These are phyloP conservation scores for Botrytis paeoniae DNA, from an alignment of 2,329 filamentous ascomycete species.

Conservation along the genomic window DNA sequence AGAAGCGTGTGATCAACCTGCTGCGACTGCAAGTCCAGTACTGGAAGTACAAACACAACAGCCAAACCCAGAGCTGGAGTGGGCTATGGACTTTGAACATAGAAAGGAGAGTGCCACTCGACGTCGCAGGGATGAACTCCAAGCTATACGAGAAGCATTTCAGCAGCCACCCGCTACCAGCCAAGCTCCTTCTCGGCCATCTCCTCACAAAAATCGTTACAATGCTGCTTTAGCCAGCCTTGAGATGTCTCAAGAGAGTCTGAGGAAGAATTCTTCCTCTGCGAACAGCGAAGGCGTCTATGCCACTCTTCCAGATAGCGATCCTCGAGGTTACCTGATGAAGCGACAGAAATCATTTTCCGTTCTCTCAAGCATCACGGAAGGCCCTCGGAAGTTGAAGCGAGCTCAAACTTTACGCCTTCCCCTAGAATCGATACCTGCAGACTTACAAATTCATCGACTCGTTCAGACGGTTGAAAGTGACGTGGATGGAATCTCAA, in stretches of 20 bases:
- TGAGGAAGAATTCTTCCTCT: neutral
- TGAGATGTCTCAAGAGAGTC: slow-evolving; percentile 17
- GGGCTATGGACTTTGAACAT: slow-evolving; percentile 38
- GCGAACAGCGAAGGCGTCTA: slow-evolving; percentile 22
- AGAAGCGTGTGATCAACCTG: neutral
- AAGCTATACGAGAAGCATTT: slow-evolving; percentile 21
- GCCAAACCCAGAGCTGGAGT: slow-evolving; percentile 30
- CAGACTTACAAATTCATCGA: slow-evolving; percentile 26
- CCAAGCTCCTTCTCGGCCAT: slow-evolving; percentile 19
- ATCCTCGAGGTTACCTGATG: slow-evolving; percentile 37
- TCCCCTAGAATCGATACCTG: slow-evolving; percentile 34
- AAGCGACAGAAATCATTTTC: slow-evolving; percentile 31
- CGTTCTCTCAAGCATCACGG: slow-evolving; percentile 18
- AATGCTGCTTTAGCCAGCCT: slow-evolving; percentile 32
- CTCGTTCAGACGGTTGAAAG: slow-evolving; percentile 25
- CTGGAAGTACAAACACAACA: slow-evolving; percentile 7
- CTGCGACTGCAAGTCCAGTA: neutral
- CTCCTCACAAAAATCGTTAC: slow-evolving; percentile 37
- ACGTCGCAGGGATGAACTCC: slow-evolving; percentile 32
- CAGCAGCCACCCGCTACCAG: neutral
- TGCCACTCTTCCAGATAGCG: slow-evolving; percentile 32
- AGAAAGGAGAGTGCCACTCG: slow-evolving; percentile 35
- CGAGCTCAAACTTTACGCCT: slow-evolving; percentile 33
- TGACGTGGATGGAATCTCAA: slow-evolving; percentile 21
- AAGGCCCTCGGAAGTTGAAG: slow-evolving; percentile 25